Percentiles rank a stretch among this genome's conserved stretches.
These are phyloP conservation scores for Sanghuangporus sanghuang DNA, from an alignment of 1,284 basidiomycete genomes.

Conservation along the genomic window DNA sequence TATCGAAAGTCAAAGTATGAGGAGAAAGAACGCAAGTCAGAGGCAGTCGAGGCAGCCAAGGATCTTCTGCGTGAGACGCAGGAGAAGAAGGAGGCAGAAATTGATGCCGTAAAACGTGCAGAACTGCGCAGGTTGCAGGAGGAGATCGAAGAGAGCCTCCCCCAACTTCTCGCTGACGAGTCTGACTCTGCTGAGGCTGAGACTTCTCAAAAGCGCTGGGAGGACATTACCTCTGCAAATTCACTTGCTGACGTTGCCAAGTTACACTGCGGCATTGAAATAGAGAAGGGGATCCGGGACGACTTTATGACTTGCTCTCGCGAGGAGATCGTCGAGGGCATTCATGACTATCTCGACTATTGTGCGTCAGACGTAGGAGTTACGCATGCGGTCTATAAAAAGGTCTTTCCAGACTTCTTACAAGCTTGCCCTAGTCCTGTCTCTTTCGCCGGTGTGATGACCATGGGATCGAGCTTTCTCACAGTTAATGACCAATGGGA, in stretches of 20 bases:
- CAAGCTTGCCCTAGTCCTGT: conserved; percentile 88
- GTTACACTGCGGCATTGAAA: conserved; percentile 79
- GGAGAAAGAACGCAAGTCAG: conserved; percentile 46
- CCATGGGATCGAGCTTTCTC: conserved; percentile 90
- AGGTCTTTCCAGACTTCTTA: conserved; percentile 84
- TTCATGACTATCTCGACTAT: conserved; percentile 82
- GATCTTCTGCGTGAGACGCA: conserved; percentile 45
- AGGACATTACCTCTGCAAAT: conserved; percentile 89
- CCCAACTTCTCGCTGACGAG: conserved; percentile 35
- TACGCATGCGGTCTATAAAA: conserved; percentile 80
- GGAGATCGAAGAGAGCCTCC: conserved; percentile 36
- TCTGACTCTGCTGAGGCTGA: conserved; percentile 38
- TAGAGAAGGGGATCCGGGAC: conserved; percentile 79
- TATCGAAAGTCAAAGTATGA: conserved; percentile 64
- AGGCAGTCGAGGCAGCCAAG: conserved; percentile 52
- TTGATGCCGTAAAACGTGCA: conserved; percentile 28
- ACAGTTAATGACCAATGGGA: conserved; percentile 91
- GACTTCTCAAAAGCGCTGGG: conserved; percentile 65
- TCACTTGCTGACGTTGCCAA: conserved; percentile 90
- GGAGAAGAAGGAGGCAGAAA: conserved; percentile 37
- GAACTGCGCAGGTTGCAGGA: conserved; percentile 28
- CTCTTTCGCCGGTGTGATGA: conserved; percentile 86
- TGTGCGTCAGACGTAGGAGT: conserved; percentile 83
- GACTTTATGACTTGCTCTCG: conserved; percentile 70
- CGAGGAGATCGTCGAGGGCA: conserved; percentile 59